A percentile compares a stretch with the other conserved stretches of the same genome.
Evolutionary conservation across 495 filamentous ascomycete species (phyloP).

Genomic region (Penicillium ucsense): DNA sequence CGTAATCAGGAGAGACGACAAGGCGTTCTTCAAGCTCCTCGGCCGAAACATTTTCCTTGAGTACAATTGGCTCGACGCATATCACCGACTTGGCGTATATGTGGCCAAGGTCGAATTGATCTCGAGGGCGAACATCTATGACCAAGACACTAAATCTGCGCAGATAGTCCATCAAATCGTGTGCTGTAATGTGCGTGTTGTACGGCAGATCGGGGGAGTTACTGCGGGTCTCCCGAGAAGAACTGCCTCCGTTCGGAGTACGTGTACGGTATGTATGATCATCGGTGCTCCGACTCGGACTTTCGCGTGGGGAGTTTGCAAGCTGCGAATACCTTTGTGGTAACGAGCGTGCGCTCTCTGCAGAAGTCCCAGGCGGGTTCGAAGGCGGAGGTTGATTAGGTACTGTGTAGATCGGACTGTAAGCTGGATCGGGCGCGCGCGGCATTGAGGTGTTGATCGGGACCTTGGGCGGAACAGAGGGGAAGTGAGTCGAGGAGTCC

Average conservation of each 20-base stretch:
- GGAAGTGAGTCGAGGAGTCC: background rate
- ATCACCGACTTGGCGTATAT: constrained; percentile 73
- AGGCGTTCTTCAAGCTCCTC: constrained; percentile 76
- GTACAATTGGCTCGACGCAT: constrained; percentile 78
- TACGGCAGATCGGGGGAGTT: constrained; percentile 45
- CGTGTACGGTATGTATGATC: constrained; percentile 36
- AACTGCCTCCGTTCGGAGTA: constrained; percentile 34
- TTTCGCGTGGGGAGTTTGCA: constrained; percentile 26
- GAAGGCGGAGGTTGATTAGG: constrained; percentile 32
- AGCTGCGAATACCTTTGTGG: constrained; percentile 32
- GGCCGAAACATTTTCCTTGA: constrained; percentile 71
- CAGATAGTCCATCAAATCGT: constrained; percentile 57
- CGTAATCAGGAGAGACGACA: constrained; percentile 64
- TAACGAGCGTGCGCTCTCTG: constrained; percentile 28
- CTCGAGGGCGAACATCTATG: constrained; percentile 76
- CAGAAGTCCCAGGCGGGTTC: constrained; percentile 42
- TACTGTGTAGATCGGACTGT: constrained; percentile 54
- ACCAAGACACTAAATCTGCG: constrained; percentile 56
- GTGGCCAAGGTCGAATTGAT: constrained; percentile 79
- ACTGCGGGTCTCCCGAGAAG: constrained; percentile 21
- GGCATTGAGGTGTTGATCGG: constrained; percentile 56
- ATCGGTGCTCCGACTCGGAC: constrained; percentile 27
- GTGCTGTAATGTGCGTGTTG: constrained; percentile 52
- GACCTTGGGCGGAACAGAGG: constrained; percentile 43
- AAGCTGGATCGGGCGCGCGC: constrained; percentile 72